Evolutionary conservation across 345 rosid species (phyloP).

Genomic region (Ailanthus altissimus): DNA sequence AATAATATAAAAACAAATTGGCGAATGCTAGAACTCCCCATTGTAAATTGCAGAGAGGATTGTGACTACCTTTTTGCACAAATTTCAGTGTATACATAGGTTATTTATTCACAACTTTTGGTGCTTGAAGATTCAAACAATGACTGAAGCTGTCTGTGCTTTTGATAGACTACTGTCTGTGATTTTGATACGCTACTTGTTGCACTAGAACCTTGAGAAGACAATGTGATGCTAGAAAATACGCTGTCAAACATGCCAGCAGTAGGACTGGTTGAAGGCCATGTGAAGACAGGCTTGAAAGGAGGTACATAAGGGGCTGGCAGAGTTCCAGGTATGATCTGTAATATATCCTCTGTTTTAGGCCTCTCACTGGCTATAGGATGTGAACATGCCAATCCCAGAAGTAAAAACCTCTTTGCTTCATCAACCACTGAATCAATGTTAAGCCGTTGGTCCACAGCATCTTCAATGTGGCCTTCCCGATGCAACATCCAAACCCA

Average conservation of each 20-base stretch:
- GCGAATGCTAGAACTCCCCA: not conserved
- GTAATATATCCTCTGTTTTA: conserved; percentile 32
- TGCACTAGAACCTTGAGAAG: conserved; percentile 19
- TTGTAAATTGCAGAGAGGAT: not conserved
- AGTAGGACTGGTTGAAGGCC: conserved; percentile 29
- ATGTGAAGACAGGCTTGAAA: conserved; percentile 42
- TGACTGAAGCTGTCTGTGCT: not conserved
- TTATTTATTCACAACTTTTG: not conserved
- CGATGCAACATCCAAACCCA: conserved; percentile 52
- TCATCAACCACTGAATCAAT: conserved; percentile 29
- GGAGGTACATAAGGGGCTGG: conserved; percentile 41
- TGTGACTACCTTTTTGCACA: not conserved
- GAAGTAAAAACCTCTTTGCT: conserved; percentile 34
- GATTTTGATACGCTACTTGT: not conserved
- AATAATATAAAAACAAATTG: not conserved
- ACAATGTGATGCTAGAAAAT: conserved; percentile 13
- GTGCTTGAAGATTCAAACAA: not conserved
- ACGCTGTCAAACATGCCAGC: not conserved
- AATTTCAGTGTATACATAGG: not conserved
- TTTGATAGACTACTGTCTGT: not conserved
- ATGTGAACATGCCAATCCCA: conserved; percentile 54
- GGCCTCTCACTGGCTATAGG: conserved; percentile 38
- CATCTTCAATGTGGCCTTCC: conserved; percentile 36
- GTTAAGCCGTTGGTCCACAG: conserved; percentile 36
- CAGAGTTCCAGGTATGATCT: conserved; percentile 39